phyloP scores from a whole-genome alignment of 2,329 filamentous ascomycete genomes.

The Phyllosticta ampelicida region DNA sequence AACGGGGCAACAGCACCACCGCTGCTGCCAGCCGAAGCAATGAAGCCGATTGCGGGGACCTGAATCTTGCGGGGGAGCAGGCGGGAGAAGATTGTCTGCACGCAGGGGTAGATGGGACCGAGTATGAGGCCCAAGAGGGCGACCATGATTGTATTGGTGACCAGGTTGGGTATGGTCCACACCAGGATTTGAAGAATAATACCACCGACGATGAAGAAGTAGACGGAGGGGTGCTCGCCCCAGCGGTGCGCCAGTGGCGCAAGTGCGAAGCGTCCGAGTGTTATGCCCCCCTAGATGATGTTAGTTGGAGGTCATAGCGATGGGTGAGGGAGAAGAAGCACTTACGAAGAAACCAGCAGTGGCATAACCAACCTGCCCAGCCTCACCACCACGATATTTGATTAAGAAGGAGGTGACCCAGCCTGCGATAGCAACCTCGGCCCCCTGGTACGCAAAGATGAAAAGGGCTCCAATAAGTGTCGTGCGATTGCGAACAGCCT shows the following conservation, averaged over 20 bases:
- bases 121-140: conserved; percentile 60
- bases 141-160: conserved; percentile 38
- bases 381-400: conserved; percentile 56
- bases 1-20: conserved; percentile 60
- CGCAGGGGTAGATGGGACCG: conserved; percentile 70
- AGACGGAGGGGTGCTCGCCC: conserved; percentile 61
- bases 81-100: conserved; percentile 52
- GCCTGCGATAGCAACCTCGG: conserved; percentile 72
- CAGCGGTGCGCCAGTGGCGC: conserved; percentile 54
- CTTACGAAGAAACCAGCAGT: conserved; percentile 55
- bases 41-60: conserved; percentile 56
- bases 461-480: conserved; percentile 69
- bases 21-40: conserved; percentile 55
- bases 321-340: not conserved
- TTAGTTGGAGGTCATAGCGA: not conserved
- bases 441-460: conserved; percentile 78
- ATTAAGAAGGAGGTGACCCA: conserved; percentile 85
- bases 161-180: conserved; percentile 65
- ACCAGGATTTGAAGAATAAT: conserved; percentile 62
- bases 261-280: conserved; percentile 62
- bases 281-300: conserved; percentile 48
- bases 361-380: conserved; percentile 67
- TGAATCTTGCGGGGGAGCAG: conserved; percentile 50
- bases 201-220: conserved; percentile 49
- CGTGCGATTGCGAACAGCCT: conserved; percentile 42